These are phyloP conservation scores for Penicilliopsis zonata DNA, from an alignment of 495 filamentous ascomycete genomes.

Conservation along the genomic window DNA sequence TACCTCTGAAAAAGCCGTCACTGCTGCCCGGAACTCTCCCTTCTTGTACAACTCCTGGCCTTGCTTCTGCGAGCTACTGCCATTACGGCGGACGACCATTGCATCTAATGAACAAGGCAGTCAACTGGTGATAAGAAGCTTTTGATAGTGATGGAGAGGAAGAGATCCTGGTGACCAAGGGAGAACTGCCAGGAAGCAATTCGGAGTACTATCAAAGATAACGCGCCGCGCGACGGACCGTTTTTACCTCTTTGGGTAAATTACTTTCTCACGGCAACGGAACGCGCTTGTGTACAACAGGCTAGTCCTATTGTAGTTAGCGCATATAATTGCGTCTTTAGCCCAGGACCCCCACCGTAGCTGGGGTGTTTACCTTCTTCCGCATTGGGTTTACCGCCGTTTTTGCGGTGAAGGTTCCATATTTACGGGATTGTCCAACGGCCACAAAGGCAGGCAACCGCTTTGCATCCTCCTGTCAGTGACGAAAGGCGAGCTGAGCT, in stretches of 20 bases:
- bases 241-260: no score
- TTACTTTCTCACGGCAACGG: constrained; percentile 2
- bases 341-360: constrained; percentile 7
- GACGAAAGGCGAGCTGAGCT: not conserved
- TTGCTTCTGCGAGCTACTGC: constrained; percentile 13
- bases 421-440: not conserved
- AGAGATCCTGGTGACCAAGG: no score
- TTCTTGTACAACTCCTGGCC: constrained; percentile 31
- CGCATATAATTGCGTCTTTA: constrained; percentile 10
- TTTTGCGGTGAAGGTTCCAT: not conserved
- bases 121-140: no score
- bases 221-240: no score
- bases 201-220: no score
- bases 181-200: no score
- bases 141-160: no score
- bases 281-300: constrained; percentile 2
- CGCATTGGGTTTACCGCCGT: constrained; percentile 18
- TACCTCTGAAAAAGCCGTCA: constrained; percentile 33
- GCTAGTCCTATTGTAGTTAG: no score
- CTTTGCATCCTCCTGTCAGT: not conserved
- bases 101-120: no score
- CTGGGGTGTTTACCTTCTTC: constrained; percentile 35
- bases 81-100: no score
- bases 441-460: not conserved
- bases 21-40: constrained; percentile 26